phyloP scores from a whole-genome alignment of 495 filamentous ascomycete genomes.

The Bathelium albidoporum region DNA sequence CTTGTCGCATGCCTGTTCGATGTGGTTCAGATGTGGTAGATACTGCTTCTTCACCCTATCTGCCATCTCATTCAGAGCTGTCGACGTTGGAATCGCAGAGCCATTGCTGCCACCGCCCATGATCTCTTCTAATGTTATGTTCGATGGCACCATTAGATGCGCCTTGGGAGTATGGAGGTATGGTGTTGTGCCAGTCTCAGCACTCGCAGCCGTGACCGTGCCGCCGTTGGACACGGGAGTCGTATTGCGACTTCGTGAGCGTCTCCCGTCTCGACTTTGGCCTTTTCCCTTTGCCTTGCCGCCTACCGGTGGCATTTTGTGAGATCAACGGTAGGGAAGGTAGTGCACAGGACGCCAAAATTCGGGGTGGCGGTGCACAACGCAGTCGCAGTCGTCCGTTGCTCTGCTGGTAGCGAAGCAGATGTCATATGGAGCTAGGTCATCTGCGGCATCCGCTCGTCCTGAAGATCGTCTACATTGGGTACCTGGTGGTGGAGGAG shows the following conservation, averaged over 20 bases:
- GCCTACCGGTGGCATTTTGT: conserved; percentile 19
- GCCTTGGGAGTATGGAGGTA: conserved; percentile 19
- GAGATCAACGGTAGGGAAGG: neutral
- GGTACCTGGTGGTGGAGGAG: neutral
- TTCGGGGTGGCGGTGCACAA: neutral
- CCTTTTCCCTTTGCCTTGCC: conserved; percentile 21
- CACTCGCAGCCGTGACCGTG: conserved; percentile 16
- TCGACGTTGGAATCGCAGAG: conserved; percentile 17
- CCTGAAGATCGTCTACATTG: neutral
- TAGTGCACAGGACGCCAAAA: neutral
- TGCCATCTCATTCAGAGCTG: conserved; percentile 17
- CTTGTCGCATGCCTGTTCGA: conserved; percentile 23
- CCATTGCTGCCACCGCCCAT: conserved; percentile 14
- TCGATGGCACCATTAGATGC: conserved; percentile 10
- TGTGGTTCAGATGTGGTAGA: conserved; percentile 8
- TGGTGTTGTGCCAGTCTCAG: conserved; percentile 11
- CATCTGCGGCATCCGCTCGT: neutral
- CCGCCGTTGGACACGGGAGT: conserved; percentile 22
- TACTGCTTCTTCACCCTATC: conserved; percentile 19
- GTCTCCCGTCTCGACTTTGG: conserved; percentile 12
- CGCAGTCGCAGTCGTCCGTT: neutral
- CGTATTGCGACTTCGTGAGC: conserved; percentile 26
- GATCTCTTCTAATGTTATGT: conserved; percentile 22
- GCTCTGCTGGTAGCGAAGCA: neutral
- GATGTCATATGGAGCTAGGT: neutral